Evolutionary conservation across 139 green algal species (phyloP).

Genomic region (Mesotaenium endlicherianum): DNA sequence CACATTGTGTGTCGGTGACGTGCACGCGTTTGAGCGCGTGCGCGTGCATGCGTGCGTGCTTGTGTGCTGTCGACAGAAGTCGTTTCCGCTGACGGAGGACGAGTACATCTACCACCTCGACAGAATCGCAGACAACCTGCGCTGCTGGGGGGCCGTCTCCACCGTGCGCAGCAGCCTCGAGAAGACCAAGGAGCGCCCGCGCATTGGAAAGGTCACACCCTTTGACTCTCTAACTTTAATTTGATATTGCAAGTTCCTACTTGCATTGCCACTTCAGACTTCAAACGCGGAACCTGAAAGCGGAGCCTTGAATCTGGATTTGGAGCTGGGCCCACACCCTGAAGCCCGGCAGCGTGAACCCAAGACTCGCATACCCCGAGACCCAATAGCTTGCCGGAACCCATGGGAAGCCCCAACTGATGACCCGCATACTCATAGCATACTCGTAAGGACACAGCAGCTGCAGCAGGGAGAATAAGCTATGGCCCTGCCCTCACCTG

Average conservation of each 20-base stretch:
- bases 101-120: conserved; percentile 46
- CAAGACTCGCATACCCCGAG: no score
- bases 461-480: no score
- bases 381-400: no score
- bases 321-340: no score
- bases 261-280: background rate
- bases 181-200: conserved; percentile 29
- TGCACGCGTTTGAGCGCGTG: background rate
- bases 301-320: no score
- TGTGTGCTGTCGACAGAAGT: conserved; percentile 18
- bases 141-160: conserved; percentile 27
- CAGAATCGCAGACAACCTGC: conserved; percentile 26
- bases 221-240: background rate
- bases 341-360: no score
- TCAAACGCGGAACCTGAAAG: background rate
- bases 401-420: no score
- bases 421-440: no score
- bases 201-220: conserved; percentile 41
- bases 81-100: conserved; percentile 44
- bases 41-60: no score
- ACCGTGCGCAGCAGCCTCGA: conserved; percentile 17
- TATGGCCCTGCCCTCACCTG: no score
- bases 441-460: no score
- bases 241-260: background rate
- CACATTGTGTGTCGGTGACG: background rate